phyloP scores from a whole-genome alignment of 257 asterid genomes.

The Nicotiana noctiflora region DNA sequence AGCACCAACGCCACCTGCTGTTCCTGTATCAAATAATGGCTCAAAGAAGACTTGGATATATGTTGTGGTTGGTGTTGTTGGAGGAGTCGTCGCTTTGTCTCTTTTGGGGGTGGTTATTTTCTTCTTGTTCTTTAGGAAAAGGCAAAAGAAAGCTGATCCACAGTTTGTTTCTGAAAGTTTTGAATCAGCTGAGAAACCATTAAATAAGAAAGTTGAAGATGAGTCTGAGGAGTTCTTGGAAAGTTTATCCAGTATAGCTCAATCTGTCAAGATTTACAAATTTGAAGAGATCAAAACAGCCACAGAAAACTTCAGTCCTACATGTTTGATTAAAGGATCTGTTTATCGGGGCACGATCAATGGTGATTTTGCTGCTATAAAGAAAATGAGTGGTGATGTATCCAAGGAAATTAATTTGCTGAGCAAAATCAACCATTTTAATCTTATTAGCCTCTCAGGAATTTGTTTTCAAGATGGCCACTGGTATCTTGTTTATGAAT shows the following conservation, averaged over 20 bases:
- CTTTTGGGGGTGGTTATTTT: conserved; percentile 20
- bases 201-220: conserved; percentile 22
- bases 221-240: conserved; percentile 42
- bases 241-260: conserved; percentile 58
- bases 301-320: conserved; percentile 55
- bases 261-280: conserved; percentile 58
- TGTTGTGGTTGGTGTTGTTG: conserved; percentile 47
- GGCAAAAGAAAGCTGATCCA: conserved; percentile 25
- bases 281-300: conserved; percentile 54
- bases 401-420: conserved; percentile 59
- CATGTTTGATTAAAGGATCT: conserved; percentile 49
- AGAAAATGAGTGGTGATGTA: conserved; percentile 82
- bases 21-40: conserved; percentile 23
- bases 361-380: conserved; percentile 84
- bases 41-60: conserved; percentile 59
- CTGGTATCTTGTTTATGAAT: conserved; percentile 85
- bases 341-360: conserved; percentile 69
- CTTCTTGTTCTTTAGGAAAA: conserved; percentile 19
- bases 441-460: conserved; percentile 79
- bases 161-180: conserved; percentile 25
- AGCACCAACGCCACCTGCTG: conserved; percentile 15
- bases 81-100: conserved; percentile 30
- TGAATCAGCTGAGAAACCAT: conserved; percentile 40
- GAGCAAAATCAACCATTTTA: conserved; percentile 82
- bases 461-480: conserved; percentile 63